phyloP scores from a whole-genome alignment of 305 asterid species.

The Ilex paraguariensis region DNA sequence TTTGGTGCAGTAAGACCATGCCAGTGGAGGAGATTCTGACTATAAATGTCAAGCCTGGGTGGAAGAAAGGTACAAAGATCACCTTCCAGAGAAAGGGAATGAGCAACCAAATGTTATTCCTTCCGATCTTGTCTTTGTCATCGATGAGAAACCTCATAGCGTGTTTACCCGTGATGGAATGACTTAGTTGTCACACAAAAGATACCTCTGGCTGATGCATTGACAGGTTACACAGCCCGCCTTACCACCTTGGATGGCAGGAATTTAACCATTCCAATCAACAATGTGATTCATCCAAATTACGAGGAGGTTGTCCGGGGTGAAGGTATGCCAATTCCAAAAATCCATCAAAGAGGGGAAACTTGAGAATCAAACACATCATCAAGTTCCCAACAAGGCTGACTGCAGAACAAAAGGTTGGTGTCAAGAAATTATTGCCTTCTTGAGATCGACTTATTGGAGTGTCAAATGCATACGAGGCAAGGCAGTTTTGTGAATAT shows the following conservation, averaged over 20 bases:
- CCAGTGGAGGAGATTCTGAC: slow-evolving; percentile 27
- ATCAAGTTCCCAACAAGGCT: slow-evolving; percentile 30
- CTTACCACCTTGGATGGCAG: slow-evolving; percentile 30
- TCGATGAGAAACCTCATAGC: slow-evolving; percentile 30
- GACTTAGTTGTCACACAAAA: slow-evolving; percentile 23
- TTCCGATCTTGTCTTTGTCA: slow-evolving; percentile 29
- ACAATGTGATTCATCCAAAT: slow-evolving; percentile 20
- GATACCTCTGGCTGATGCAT: slow-evolving; percentile 24
- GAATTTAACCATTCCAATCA: slow-evolving; percentile 22
- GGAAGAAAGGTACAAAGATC: slow-evolving; percentile 35
- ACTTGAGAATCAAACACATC: slow-evolving; percentile 29
- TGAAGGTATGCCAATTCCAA: slow-evolving; percentile 36
- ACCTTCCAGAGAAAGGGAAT: slow-evolving; percentile 36
- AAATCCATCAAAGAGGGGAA: slow-evolving; percentile 26
- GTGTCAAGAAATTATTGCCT: slow-evolving; percentile 25
- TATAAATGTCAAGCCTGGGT: slow-evolving; percentile 25
- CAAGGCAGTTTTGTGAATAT: too few relatives aligned
- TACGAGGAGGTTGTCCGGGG: slow-evolving; percentile 24
- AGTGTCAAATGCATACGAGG: too few relatives aligned
- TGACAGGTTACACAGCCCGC: slow-evolving; percentile 23
- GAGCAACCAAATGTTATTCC: slow-evolving; percentile 30
- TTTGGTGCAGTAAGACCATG: slow-evolving; percentile 19
- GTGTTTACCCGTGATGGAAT: slow-evolving; percentile 30
- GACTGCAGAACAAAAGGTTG: slow-evolving; percentile 22
- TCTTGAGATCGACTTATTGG: slow-evolving; percentile 6